Evolutionary conservation across 2,329 filamentous ascomycete species (phyloP).

Genomic region (Ceratocystis cubensis): DNA sequence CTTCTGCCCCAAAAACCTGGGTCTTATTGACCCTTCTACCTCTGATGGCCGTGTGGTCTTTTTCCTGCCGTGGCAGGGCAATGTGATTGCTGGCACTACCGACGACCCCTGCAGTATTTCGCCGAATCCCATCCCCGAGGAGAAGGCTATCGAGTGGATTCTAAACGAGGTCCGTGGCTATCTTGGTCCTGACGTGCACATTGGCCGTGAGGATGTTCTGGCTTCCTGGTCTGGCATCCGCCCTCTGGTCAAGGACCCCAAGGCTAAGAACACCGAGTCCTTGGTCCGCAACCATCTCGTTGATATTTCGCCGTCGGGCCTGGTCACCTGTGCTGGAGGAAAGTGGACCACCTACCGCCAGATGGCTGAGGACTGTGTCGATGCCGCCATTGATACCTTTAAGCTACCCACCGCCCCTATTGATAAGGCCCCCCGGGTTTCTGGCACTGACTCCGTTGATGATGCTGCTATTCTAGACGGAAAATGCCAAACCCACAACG

Average conservation of each 20-base stretch:
- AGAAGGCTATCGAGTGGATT: conserved; percentile 82
- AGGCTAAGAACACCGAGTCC: conserved; percentile 73
- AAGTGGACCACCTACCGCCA: conserved; percentile 92
- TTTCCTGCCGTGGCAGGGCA: conserved; percentile 87
- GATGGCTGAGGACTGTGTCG: conserved; percentile 83
- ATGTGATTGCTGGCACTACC: conserved; percentile 81
- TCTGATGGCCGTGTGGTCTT: conserved; percentile 85
- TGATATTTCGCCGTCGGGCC: conserved; percentile 63
- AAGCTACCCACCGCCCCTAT: conserved; percentile 46
- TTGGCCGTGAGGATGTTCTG: conserved; percentile 74
- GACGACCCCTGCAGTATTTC: conserved; percentile 64
- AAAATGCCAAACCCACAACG: conserved; percentile 69
- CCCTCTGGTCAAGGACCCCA: conserved; percentile 74
- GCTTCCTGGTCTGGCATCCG: conserved; percentile 84
- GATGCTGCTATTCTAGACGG: conserved; percentile 55
- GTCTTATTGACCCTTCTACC: conserved; percentile 72
- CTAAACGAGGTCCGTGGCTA: conserved; percentile 72
- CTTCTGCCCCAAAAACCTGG: conserved; percentile 76
- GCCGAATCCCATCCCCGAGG: conserved; percentile 61
- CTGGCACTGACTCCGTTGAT: conserved; percentile 55
- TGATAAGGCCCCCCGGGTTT: conserved; percentile 51
- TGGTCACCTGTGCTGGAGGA: conserved; percentile 74
- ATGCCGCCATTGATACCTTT: conserved; percentile 62
- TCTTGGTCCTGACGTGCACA: conserved; percentile 70
- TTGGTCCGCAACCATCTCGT: conserved; percentile 79